A percentile compares a stretch with the other conserved stretches of the same genome.
Evolutionary conservation across 75 land plant genomes (phyloP).

Genomic region (Pinus taeda): DNA sequence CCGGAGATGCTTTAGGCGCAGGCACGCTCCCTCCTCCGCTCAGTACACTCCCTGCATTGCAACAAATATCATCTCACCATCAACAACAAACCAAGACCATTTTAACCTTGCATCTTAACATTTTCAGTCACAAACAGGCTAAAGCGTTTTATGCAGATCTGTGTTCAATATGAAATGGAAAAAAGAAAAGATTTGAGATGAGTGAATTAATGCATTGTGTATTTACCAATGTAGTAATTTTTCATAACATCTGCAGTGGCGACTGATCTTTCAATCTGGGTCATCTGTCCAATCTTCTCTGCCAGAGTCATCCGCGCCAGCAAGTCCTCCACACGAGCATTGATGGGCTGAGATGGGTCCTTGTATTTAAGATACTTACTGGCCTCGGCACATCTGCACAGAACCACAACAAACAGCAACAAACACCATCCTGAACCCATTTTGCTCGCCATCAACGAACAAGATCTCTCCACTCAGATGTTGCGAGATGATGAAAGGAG

Average conservation of each 20-base stretch:
- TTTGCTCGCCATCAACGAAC: too few relatives aligned
- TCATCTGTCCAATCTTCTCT: constrained; percentile 80
- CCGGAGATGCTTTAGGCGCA: constrained; percentile 18
- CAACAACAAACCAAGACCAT: background rate
- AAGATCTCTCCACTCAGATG: too few relatives aligned
- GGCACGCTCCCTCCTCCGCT: constrained; percentile 63
- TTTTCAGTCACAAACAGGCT: too few relatives aligned
- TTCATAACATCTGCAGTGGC: constrained; percentile 44
- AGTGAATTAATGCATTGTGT: too few relatives aligned
- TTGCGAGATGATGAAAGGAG: too few relatives aligned
- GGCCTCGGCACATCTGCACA: background rate
- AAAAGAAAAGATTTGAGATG: too few relatives aligned
- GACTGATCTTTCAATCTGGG: constrained; percentile 60
- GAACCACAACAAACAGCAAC: background rate
- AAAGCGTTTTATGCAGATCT: too few relatives aligned
- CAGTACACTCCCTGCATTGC: constrained; percentile 40
- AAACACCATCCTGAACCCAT: too few relatives aligned
- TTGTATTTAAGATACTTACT: constrained; percentile 23
- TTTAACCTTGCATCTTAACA: too few relatives aligned
- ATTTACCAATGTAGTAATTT: constrained; percentile 42
- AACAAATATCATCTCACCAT: background rate
- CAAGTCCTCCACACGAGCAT: constrained; percentile 40
- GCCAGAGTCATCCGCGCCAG: constrained; percentile 50
- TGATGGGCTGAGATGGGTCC: constrained; percentile 47
- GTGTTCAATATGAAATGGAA: too few relatives aligned